These are phyloP conservation scores for Cenchrus americanus DNA, from an alignment of 176 grass and related monocot genomes.

Conservation along the genomic window DNA sequence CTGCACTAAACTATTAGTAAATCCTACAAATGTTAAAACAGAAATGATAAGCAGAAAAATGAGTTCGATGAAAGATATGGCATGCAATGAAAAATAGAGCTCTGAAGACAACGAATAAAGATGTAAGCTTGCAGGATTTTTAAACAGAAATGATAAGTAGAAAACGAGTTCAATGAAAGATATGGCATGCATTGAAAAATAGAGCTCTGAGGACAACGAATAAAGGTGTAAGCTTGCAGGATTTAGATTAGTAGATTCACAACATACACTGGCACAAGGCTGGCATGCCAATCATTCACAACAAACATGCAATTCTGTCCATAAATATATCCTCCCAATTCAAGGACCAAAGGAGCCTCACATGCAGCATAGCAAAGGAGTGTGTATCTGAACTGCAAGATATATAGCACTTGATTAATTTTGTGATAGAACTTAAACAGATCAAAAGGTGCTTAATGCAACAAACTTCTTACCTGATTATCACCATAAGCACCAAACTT, in stretches of 20 bases:
- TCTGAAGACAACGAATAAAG: slow-evolving; percentile 25
- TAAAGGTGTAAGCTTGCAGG: slow-evolving; percentile 24
- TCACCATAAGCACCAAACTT: slow-evolving; percentile 81
- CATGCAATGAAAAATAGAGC: slow-evolving; percentile 4
- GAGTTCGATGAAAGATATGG: not conserved
- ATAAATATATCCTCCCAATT: slow-evolving; percentile 93
- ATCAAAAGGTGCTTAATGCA: slow-evolving; percentile 18
- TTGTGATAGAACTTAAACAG: not conserved
- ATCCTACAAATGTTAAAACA: not conserved
- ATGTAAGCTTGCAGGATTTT: slow-evolving; percentile 22
- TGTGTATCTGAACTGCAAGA: slow-evolving; percentile 95
- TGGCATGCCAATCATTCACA: slow-evolving; percentile 98
- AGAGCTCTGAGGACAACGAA: slow-evolving; percentile 27
- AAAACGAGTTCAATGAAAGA: slow-evolving; percentile 3
- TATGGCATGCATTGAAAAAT: not conserved
- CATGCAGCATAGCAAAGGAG: slow-evolving; percentile 87
- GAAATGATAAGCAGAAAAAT: too few species aligned
- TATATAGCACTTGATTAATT: slow-evolving; percentile 15
- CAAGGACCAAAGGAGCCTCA: slow-evolving; percentile 90
- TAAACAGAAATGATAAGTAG: not conserved
- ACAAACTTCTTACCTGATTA: slow-evolving; percentile 74
- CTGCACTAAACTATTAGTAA: not conserved
- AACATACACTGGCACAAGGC: slow-evolving; percentile 94
- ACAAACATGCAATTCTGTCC: slow-evolving; percentile 90
- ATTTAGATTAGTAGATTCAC: slow-evolving; percentile 1